phyloP scores from a whole-genome alignment of 805 yeast genomes.

The Metschnikowia shivogae region DNA sequence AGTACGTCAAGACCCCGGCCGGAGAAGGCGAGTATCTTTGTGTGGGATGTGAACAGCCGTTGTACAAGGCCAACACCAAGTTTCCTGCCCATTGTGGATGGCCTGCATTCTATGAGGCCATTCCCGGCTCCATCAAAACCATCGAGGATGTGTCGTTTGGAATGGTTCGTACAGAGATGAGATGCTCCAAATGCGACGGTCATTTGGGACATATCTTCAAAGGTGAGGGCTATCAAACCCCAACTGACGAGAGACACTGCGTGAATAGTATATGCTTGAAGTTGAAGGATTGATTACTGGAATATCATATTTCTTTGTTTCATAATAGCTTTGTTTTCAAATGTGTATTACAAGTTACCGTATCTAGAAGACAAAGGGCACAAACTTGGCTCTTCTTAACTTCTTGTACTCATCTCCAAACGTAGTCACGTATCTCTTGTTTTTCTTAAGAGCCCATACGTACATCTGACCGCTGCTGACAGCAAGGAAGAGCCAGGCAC shows the following conservation, averaged over 20 bases:
- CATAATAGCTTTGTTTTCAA: background rate
- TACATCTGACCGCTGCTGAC: constrained; percentile 83
- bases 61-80: constrained; percentile 76
- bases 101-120: constrained; percentile 94
- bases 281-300: constrained; percentile 33
- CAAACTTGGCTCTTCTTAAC: constrained; percentile 62
- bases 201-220: constrained; percentile 94
- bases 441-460: constrained; percentile 88
- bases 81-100: constrained; percentile 94
- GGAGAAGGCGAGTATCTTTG: constrained; percentile 71
- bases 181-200: constrained; percentile 84
- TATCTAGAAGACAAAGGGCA: constrained; percentile 49
- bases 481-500: constrained; percentile 63
- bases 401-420: constrained; percentile 79
- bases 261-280: constrained; percentile 83
- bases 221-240: constrained; percentile 88
- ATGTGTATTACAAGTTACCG: background rate
- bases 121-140: constrained; percentile 70
- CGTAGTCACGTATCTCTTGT: constrained; percentile 57
- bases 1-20: constrained; percentile 51
- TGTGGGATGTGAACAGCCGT: constrained; percentile 79
- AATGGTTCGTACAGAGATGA: constrained; percentile 84
- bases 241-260: constrained; percentile 91
- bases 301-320: background rate
- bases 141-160: constrained; percentile 63